Conservation (phyloP, 306 rosid species). For the Malus asiatica region DNA sequence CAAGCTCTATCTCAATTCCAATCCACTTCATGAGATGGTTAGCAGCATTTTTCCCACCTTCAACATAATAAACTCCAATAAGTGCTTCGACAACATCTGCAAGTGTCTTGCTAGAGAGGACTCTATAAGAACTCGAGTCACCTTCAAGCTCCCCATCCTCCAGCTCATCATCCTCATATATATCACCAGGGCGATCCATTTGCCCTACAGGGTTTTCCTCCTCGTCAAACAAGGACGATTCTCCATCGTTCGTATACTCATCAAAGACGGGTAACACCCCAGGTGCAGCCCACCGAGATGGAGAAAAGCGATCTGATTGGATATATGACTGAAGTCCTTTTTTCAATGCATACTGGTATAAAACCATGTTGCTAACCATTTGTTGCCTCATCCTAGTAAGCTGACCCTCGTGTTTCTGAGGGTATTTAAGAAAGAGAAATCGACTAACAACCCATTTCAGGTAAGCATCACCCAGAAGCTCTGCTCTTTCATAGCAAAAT, state of each 20-base stretch:
- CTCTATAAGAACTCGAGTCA: constrained; percentile 90
- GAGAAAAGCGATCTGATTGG: constrained; percentile 98
- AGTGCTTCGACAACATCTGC: constrained; percentile 98
- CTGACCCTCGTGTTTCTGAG: constrained; percentile 98
- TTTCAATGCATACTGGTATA: constrained; percentile 75
- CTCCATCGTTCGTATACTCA: constrained; percentile 84
- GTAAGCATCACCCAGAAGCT: constrained; percentile 99
- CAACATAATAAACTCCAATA: constrained; percentile 89
- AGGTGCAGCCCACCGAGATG: constrained; percentile 98
- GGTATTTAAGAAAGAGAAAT: constrained; percentile 87
- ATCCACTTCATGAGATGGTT: constrained; percentile 96
- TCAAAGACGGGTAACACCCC: constrained; percentile 95
- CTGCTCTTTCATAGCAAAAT: constrained; percentile 98
- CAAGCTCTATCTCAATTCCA: constrained; percentile 86
- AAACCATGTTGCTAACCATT: constrained; percentile 95
- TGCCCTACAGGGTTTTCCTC: constrained; percentile 32
- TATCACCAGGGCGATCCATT: constrained; percentile 27
- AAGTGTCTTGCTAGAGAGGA: constrained; percentile 95
- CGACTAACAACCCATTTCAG: constrained; percentile 97
- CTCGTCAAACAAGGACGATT: constrained; percentile 70
- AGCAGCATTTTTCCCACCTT: constrained; percentile 84
- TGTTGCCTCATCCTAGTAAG: constrained; percentile 99
- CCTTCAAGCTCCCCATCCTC: constrained; percentile 95
- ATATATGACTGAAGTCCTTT: constrained; percentile 91
- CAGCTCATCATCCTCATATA: constrained; percentile 58